Base-by-base conservation (phyloP, 2,329 filamentous ascomycete genomes). In the Colletotrichum sp. region DNA sequence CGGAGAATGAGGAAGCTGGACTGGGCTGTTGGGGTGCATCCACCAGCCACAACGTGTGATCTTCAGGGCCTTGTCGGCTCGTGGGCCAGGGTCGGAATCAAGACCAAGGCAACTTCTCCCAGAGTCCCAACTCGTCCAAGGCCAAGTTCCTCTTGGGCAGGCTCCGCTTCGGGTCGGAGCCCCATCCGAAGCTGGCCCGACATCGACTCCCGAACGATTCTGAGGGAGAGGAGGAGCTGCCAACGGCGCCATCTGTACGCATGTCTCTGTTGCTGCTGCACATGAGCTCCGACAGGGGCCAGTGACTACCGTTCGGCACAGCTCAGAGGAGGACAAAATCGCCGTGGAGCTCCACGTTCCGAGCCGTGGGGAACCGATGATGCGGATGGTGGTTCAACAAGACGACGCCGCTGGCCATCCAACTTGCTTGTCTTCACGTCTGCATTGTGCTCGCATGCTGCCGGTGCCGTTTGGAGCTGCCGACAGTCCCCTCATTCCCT, bases 321-420 rank as follows among this genome's bases (percentile, higher is more conserved):
- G 21, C 30, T 28, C 15, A 39, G 15, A 26, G 52, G 55, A n/a
- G 52, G 55, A n/a, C 13, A 59, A 39, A n/a, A 32, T 34, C 26
- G 32, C 70, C 64, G 64, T 73, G 64, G 73, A 76, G 63, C 74
- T 69, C 57, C 64, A 73, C 34, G 44, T 68, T 76, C 70, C 74
- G 70, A 76, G 49, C 70, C 73, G 63, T 60, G 26, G 57, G 57
- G 55, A 39, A 60, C 55, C 55, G 63, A 64, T 49, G 30, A 24
- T 57, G 36, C 21, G 52, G 57, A 21, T 63, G 36, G 16, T 62
- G 32, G 32, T 15, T 21, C 65, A 26, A 72, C n/a, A 52, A 64
- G 13, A 28, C 12, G 60, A 26, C 59, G 59, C n/a, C 59, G 59
- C n/a, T 39, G 26, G 26, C 28, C 28, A 6, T 64, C 34, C 34